Base-by-base conservation (phyloP, 441 rosid species). In the Euphorbia celastroides region DNA sequence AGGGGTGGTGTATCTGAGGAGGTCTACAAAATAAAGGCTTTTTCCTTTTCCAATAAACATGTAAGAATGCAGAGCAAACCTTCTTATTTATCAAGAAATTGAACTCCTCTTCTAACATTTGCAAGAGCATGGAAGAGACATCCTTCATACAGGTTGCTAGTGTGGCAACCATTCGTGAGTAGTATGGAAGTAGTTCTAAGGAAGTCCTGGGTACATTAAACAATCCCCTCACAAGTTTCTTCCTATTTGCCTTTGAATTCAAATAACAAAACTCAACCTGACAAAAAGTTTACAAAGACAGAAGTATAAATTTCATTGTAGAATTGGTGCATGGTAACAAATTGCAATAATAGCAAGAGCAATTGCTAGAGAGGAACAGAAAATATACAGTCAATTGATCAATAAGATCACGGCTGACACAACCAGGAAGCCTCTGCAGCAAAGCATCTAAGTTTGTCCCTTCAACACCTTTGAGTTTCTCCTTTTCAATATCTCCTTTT, bases 191-290 rank as follows among this genome's bases (percentile, higher is more conserved):
- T 83, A 95, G 82, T 83, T 95, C 98, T 71, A 95, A 79, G 74
- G 98, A 95, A 50, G 98, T 92, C 72, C 99, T 86, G 28, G 98
- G 98, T 74, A 95, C 99, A 82, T 81, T 90, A 77, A 92, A 92
- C 81, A 90, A 75, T 65, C 97, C 92, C 81, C 89, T 92, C 63
- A 85, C 99, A 69, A 95, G 96, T 81, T 86, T 92, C 82, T 92
- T 95, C 72, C 98, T 79, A 74, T 84, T 92, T 75, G 98, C 82
- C 84, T 95, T 95, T 58, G 99, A 87, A 76, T 95, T 95, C 63
- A 92, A 69, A 85, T 95, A 95, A 66, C 99, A 92, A 76, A 92
- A 95, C 70, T 95, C 99, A 72, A 95, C 98, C 98, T 95, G 88
- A 67, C 2, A 69, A 66, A 38, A 68, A 66, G 30, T 19, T 59